Base-by-base conservation (phyloP, 495 filamentous ascomycete species). In the Aspergillus wentii region DNA sequence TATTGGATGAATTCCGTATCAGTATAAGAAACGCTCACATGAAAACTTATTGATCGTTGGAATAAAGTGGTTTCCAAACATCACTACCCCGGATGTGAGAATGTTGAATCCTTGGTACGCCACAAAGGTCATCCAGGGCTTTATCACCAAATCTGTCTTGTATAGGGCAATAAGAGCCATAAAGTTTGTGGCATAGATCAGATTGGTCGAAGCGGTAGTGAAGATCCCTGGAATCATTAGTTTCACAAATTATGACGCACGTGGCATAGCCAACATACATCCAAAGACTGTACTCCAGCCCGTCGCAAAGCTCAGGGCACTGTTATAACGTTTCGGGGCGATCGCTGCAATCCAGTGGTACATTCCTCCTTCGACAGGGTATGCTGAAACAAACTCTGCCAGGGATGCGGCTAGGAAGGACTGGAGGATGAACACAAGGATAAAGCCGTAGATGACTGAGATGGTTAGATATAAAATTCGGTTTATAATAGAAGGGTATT, bases 271-370 rank as follows among this genome's bases (percentile, higher is more conserved):
- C 5, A 22, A 23, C 59, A 40, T 40, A 67, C 63, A 67, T 21
- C 63, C 63, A 42, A 61, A 61, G 1, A 68, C 61, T 8, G 61
- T 64, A 21, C 54, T 51, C 61, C 63, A 68, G 3, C 63, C 63
- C 1, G 61, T 65, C 3, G 60, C 51, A 36, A 65, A 68, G 36
- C 59, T 63, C 38, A 68, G 34, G n/a, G 57, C 29, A 30, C 51
- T 58, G 25, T 57, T 65, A 18, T 56, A 62, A 35, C 52, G 48
- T 18, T 50, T 56, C 1, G 75, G 75, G 5, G 74, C 68, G 23
- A 78, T 62, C 0, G 74, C 68, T 1, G 69, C 69, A 32, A 74
- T 72, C 72, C 73, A 77, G 19, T 68, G 69, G 30, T 77, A 77
- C 52, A 76, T 74, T 11, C 71, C 71, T 23, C 71, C 72, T 18